Base-by-base conservation (phyloP, 2,329 filamentous ascomycete genomes). In the Aureobasidium pullulans region DNA sequence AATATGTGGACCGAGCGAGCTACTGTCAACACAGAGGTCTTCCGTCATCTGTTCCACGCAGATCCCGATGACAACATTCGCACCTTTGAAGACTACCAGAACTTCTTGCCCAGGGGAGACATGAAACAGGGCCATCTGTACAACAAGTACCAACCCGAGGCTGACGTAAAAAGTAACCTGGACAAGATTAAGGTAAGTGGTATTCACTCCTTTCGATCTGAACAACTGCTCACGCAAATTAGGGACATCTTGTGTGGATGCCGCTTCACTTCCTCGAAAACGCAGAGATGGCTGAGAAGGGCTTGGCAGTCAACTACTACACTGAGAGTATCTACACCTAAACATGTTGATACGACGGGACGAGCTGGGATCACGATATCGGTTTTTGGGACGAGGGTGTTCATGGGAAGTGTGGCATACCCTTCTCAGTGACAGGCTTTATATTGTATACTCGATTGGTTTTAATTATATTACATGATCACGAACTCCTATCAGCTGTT, bases 221-320 rank as follows among this genome's bases (percentile, higher is more conserved):
- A 44, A n/a, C 6, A 11, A 28, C 8, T 34, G 16, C 54, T 57
- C 39, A 57, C 11, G 8, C 37, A 3, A 16, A 32, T 19, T 32
- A 85, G 75, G 93, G 93, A 0, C 93, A 97, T 76, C 73, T 97
- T 42, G 93, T 97, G 6, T 95, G 90, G 89, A 93, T 96, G 86
- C 91, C 91, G n/a, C 72, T 97, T 67, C 84, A 91, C 47, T 97
- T 96, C 70, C 73, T 97, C 69, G 80, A 83, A 67, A 85, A 96
- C 64, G 90, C 86, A 0, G 81, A 89, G 66, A 95, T 97, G 91
- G 92, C 92, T 0, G 92, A 96, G 76, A 84, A 82, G 67, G 92
- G 93, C 0, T 69, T 97, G 72, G 86, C 91, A 73, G 84, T 97
- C 42, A 97, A 97, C 71, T 76, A 83, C 47, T 87, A 84, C 68